Conservation (phyloP, 306 rosid genomes). For the Quercus robur region DNA sequence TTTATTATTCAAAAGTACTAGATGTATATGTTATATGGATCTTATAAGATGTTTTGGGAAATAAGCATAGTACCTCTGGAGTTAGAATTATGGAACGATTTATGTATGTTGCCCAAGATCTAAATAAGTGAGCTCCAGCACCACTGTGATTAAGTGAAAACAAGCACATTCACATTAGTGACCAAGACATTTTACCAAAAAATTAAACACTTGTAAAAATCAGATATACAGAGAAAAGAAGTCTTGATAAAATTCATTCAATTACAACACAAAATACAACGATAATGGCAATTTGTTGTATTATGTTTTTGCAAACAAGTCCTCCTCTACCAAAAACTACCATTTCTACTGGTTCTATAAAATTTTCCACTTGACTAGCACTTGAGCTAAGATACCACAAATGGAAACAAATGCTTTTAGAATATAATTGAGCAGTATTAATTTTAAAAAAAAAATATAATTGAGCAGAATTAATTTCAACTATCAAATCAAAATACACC, state of each 20-base stretch:
- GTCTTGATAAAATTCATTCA: neutral
- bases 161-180: constrained; percentile 8
- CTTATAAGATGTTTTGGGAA: constrained; percentile 8
- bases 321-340: no score
- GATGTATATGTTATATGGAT: neutral
- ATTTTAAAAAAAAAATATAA: no score
- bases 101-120: constrained; percentile 79
- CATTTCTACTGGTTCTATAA: neutral
- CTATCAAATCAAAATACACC: no score
- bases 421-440: no score
- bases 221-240: neutral
- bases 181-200: neutral
- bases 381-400: neutral
- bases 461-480: no score
- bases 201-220: neutral
- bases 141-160: constrained; percentile 56
- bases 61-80: constrained; percentile 63
- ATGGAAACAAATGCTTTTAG: neutral
- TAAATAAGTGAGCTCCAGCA: constrained; percentile 95
- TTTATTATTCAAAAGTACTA: neutral
- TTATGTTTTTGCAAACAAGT: neutral
- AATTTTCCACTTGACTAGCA: neutral
- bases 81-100: constrained; percentile 91
- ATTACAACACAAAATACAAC: neutral
- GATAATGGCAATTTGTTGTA: neutral